Percentiles rank a stretch among this genome's conserved stretches.
These are phyloP conservation scores for Blastobotrys buckinghamii DNA, from an alignment of 1,139 yeast species.

Conservation along the genomic window DNA sequence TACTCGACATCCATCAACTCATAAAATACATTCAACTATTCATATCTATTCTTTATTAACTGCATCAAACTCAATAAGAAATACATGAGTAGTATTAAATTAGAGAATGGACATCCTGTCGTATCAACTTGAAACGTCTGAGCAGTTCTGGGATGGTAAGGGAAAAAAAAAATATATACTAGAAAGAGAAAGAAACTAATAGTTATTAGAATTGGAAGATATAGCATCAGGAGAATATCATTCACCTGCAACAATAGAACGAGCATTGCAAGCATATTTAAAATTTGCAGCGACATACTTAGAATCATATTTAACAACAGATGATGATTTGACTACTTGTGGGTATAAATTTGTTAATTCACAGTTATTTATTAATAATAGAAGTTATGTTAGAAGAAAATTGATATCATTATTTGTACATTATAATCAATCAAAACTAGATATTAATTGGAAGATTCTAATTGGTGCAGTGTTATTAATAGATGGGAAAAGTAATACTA, in stretches of 20 bases:
- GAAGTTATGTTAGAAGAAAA: constrained; percentile 30
- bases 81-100: no score
- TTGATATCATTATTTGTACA: constrained; percentile 28
- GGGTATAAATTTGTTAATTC: constrained; percentile 30
- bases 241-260: constrained; percentile 24
- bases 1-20: no score
- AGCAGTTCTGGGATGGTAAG: constrained; percentile 32
- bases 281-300: constrained; percentile 28
- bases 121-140: constrained; percentile 29
- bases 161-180: not conserved
- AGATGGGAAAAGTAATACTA: constrained; percentile 41
- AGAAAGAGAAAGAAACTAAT: not conserved
- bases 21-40: no score
- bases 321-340: constrained; percentile 31
- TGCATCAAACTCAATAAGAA: no score
- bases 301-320: constrained; percentile 28
- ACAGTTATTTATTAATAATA: constrained; percentile 25
- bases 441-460: constrained; percentile 28
- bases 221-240: constrained; percentile 26
- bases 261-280: constrained; percentile 26
- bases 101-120: constrained; percentile 32
- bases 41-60: no score
- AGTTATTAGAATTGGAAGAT: constrained; percentile 21
- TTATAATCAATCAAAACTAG: constrained; percentile 13
- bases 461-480: constrained; percentile 47